Conservation (phyloP, 805 yeast genomes). For the Spathaspora arborariae region DNA sequence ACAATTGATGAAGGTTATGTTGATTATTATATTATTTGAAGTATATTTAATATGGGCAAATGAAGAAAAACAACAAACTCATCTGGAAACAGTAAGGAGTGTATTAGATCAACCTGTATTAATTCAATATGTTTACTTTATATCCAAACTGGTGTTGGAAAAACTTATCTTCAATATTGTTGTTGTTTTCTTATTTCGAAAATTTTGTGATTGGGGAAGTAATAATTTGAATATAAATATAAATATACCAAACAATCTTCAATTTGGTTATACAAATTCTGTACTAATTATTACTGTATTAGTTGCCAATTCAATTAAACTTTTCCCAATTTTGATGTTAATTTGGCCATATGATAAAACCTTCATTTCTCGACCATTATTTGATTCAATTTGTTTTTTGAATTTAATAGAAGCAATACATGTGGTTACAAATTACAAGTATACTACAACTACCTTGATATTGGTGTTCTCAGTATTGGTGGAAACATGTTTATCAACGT, state of each 20-base stretch:
- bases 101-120: constrained; percentile 34
- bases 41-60: constrained; percentile 91
- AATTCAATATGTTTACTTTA: constrained; percentile 55
- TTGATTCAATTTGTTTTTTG: constrained; percentile 56
- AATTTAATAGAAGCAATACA: constrained; percentile 60
- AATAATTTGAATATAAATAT: constrained; percentile 8
- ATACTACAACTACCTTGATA: constrained; percentile 12
- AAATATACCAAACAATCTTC: constrained; percentile 21
- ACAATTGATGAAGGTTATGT: constrained; percentile 41
- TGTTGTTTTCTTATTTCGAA: constrained; percentile 23
- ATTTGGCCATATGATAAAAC: constrained; percentile 92
- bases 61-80: constrained; percentile 58
- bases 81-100: constrained; percentile 18
- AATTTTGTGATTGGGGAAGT: constrained; percentile 18
- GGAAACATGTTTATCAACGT: constrained; percentile 13
- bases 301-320: constrained; percentile 72
- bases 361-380: constrained; percentile 56
- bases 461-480: constrained; percentile 14
- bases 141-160: constrained; percentile 48
- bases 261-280: constrained; percentile 31
- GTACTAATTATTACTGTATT: constrained; percentile 65
- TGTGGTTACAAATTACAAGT: constrained; percentile 17
- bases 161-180: constrained; percentile 37
- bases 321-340: constrained; percentile 87
- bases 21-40: constrained; percentile 73